These are phyloP conservation scores for Magnusiomyces fungicola DNA, from an alignment of 1,139 yeast genomes.

Conservation along the genomic window DNA sequence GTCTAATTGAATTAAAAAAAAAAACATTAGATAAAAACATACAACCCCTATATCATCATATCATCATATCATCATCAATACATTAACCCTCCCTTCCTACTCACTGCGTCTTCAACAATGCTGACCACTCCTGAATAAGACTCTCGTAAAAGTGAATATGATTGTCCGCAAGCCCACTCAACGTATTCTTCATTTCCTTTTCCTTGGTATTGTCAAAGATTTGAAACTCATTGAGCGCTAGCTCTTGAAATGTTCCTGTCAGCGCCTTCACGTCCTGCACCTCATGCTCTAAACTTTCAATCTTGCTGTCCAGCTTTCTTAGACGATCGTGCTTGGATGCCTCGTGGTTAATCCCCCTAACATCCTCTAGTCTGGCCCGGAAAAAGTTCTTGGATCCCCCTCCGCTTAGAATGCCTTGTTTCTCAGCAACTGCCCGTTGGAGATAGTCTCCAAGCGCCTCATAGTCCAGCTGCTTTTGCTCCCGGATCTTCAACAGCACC, in stretches of 20 bases:
- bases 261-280: conserved; percentile 61
- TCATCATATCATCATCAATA: background rate
- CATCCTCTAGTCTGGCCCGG: conserved; percentile 49
- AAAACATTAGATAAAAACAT: too few species aligned
- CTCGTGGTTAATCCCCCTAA: conserved; percentile 55
- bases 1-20: too few species aligned
- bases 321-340: conserved; percentile 47
- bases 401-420: conserved; percentile 53
- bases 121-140: conserved; percentile 12
- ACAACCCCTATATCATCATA: too few species aligned
- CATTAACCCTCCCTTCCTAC: background rate
- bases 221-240: conserved; percentile 63
- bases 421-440: conserved; percentile 60
- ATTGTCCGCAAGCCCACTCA: conserved; percentile 64
- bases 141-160: conserved; percentile 64
- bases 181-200: conserved; percentile 62
- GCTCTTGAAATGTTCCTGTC: conserved; percentile 61
- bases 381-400: conserved; percentile 46
- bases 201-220: conserved; percentile 78
- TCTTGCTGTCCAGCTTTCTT: conserved; percentile 47
- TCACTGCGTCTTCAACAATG: background rate
- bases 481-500: conserved; percentile 71
- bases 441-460: conserved; percentile 80
- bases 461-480: conserved; percentile 83
- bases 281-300: conserved; percentile 49